These are phyloP conservation scores for Globisporangium acanthophoron DNA, from an alignment of 352 stramenopile species.

Conservation along the genomic window DNA sequence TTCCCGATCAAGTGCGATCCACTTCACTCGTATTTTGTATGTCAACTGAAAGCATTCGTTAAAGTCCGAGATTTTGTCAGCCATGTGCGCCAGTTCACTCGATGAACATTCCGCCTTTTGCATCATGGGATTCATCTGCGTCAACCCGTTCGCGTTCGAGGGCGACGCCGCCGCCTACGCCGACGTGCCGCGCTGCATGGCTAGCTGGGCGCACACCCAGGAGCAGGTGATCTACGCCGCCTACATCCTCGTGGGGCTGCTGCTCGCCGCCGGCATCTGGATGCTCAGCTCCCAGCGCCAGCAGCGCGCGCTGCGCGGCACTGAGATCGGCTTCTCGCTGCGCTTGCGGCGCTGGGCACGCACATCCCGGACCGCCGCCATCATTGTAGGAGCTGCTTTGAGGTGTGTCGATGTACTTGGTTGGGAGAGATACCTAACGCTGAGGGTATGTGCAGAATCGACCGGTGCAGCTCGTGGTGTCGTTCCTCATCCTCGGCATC, in stretches of 20 bases:
- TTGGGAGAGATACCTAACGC: neutral
- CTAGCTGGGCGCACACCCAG: slow-evolving; percentile 67
- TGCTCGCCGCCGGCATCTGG: slow-evolving; percentile 52
- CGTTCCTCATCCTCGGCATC: slow-evolving; percentile 60
- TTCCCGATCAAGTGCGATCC: neutral
- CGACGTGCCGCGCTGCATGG: slow-evolving; percentile 53
- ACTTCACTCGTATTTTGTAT: neutral
- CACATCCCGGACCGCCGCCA: slow-evolving; percentile 60
- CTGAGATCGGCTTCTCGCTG: slow-evolving; percentile 81
- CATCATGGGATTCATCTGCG: slow-evolving; percentile 60
- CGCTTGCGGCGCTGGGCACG: slow-evolving; percentile 65
- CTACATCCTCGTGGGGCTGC: slow-evolving; percentile 37
- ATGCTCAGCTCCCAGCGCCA: slow-evolving; percentile 50
- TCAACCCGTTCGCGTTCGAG: slow-evolving; percentile 48
- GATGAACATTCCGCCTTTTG: no score
- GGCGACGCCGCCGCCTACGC: slow-evolving; percentile 7
- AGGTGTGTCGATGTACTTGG: neutral
- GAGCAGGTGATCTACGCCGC: slow-evolving; percentile 57
- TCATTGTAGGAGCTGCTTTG: slow-evolving; percentile 37
- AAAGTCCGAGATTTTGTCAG: neutral
- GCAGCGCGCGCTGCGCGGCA: slow-evolving; percentile 37
- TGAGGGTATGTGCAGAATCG: slow-evolving; percentile 38
- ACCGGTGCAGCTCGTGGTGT: slow-evolving; percentile 71
- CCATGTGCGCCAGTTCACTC: neutral
- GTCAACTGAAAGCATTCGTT: neutral